These are phyloP conservation scores for Spirogloea muscicola DNA, from an alignment of 139 green algal species.

Conservation along the genomic window DNA sequence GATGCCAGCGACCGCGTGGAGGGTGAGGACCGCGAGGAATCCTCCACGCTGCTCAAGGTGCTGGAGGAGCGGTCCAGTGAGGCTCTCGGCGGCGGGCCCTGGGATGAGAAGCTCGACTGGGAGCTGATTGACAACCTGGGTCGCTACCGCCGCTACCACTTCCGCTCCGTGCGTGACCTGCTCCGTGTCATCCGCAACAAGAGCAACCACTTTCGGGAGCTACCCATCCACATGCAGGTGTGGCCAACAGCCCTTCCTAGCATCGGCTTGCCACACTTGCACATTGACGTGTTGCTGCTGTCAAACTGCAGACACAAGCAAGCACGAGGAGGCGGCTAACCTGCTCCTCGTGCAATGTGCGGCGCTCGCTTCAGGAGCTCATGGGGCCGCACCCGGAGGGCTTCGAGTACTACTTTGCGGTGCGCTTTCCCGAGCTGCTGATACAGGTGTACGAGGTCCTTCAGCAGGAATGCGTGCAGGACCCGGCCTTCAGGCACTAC, in stretches of 20 bases:
- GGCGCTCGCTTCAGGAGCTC: neutral
- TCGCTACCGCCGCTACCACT: constrained; percentile 62
- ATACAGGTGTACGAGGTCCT: constrained; percentile 70
- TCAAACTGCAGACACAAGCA: no score
- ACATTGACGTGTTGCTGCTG: constrained; percentile 3
- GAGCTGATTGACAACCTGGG: constrained; percentile 84
- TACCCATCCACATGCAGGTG: constrained; percentile 61
- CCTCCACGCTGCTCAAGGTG: constrained; percentile 24
- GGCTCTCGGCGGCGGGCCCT: constrained; percentile 56
- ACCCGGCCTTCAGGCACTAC: constrained; percentile 25
- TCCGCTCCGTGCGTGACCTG: constrained; percentile 79
- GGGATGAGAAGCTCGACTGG: constrained; percentile 65
- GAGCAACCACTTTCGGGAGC: constrained; percentile 90
- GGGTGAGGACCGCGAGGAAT: constrained; percentile 68
- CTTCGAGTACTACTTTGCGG: constrained; percentile 69
- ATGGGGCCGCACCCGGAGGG: constrained; percentile 36
- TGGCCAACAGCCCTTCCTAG: neutral
- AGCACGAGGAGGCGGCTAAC: neutral
- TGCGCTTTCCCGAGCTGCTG: constrained; percentile 80
- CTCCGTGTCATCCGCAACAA: constrained; percentile 99
- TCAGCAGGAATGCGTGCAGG: constrained; percentile 11
- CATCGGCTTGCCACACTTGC: neutral
- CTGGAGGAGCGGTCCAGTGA: constrained; percentile 30
- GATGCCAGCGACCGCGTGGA: constrained; percentile 78
- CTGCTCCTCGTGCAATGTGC: neutral